Evolutionary conservation across 257 asterid genomes (phyloP).

Genomic region (Penstemon eatonii): DNA sequence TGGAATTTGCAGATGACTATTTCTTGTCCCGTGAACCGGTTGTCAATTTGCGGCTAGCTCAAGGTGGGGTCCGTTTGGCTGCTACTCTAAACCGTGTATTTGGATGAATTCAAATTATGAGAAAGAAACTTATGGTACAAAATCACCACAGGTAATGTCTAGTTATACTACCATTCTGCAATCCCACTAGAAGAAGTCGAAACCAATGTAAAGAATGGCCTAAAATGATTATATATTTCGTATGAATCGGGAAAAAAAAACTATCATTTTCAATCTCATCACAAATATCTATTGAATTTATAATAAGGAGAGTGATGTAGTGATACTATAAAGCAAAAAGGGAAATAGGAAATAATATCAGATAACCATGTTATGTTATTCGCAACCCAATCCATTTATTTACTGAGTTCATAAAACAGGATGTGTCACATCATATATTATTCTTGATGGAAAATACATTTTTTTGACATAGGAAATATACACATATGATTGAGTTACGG

Average conservation of each 20-base stretch:
- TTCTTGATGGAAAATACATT: neutral
- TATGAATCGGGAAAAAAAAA: too few species aligned
- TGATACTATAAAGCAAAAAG: neutral
- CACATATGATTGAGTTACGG: neutral
- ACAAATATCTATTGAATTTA: too few species aligned
- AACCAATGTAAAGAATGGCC: too few species aligned
- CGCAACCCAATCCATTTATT: slow-evolving; percentile 5
- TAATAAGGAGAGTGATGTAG: too few species aligned
- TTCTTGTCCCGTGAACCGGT: slow-evolving; percentile 60
- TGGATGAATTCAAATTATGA: slow-evolving; percentile 33
- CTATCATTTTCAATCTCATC: too few species aligned
- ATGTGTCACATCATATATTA: neutral
- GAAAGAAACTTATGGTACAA: neutral
- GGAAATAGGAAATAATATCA: slow-evolving; percentile 11
- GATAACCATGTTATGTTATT: neutral
- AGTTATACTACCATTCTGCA: neutral
- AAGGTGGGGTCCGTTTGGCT: slow-evolving; percentile 87
- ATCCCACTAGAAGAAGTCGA: neutral
- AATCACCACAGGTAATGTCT: neutral
- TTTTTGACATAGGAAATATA: neutral
- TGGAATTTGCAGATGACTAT: slow-evolving; percentile 61
- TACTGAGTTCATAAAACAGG: neutral
- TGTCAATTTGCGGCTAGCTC: slow-evolving; percentile 71
- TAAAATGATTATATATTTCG: too few species aligned
- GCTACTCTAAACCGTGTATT: slow-evolving; percentile 84